phyloP scores from a whole-genome alignment of 1,139 yeast species.

The Eremothecium coryli region DNA sequence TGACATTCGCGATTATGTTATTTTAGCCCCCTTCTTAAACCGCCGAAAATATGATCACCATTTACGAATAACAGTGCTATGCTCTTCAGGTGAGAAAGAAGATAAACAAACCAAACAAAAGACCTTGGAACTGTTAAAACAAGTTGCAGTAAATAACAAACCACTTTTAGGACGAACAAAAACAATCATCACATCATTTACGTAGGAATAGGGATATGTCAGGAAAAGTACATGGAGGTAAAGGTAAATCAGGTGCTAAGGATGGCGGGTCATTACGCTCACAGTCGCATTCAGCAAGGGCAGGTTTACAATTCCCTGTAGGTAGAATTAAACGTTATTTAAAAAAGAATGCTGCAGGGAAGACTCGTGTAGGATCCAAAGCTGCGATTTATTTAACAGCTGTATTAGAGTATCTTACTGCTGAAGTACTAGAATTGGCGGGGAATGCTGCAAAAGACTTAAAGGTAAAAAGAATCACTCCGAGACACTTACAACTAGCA shows the following conservation, averaged over 20 bases:
- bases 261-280: slow-evolving; percentile 48
- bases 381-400: slow-evolving; percentile 97
- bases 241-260: slow-evolving; percentile 80
- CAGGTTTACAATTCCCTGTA: slow-evolving; percentile 96
- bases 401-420: slow-evolving; percentile 92
- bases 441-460: slow-evolving; percentile 98
- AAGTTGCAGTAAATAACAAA: too few species aligned
- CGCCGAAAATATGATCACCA: too few species aligned
- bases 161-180: too few species aligned
- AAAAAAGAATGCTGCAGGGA: slow-evolving; percentile 85
- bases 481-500: slow-evolving; percentile 96
- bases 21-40: too few species aligned
- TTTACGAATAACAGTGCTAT: too few species aligned
- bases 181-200: too few species aligned
- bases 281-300: slow-evolving; percentile 91
- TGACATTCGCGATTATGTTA: too few species aligned
- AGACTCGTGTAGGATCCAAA: slow-evolving; percentile 93
- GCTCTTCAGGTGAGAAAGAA: too few species aligned
- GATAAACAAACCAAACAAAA: too few species aligned
- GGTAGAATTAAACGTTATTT: slow-evolving; percentile 96
- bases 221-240: slow-evolving; percentile 96
- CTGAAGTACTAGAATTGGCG: slow-evolving; percentile 96
- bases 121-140: too few species aligned
- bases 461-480: slow-evolving; percentile 97
- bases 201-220: slow-evolving; percentile 58